Evolutionary conservation across 805 yeast genomes (phyloP), one percentile per base, ranked within the genome.

Genomic region (Starmerella bombicola): DNA sequence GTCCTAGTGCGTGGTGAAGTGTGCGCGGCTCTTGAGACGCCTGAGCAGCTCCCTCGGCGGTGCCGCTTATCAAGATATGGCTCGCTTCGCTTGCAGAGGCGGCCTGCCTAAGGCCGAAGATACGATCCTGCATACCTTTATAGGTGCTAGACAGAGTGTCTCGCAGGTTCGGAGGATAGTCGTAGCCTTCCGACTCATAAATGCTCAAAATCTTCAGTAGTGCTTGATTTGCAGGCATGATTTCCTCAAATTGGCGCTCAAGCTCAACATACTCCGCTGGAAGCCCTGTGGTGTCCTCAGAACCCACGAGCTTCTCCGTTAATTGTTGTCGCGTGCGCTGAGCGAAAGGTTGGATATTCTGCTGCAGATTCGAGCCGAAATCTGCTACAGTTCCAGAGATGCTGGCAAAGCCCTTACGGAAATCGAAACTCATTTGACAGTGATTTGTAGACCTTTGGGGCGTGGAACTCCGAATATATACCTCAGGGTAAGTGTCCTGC

Each of bases 41-140:
- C 50, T 66, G 66, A 20, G 67, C 64, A 40, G 71, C 64, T 19
- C 46, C 38, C 28, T 33, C 41, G 18, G 47, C 41, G 19, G 49
- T 40, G 36, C 56, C 56, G 31, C 51, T 45, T 15, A 50, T 22
- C 30, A 80, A 63, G 12, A 82, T 80, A 12, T 80, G 73, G 63
- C 82, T 91, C 4, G 86, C 88, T 57, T 82, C 93, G n/a, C 75
- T 70, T 1, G 88, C 82, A 19, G 80, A 69, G 35, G 78, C 70
- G 12, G 85, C 93, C 55, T 70, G 72, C 15, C 85, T 71, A 45
- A 81, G 66, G 46, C 74, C 80, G 43, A 71, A 67, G 35, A 81
- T 78, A 51, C 81, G 73, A 40, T 69, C 66, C 38, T 77, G 67
- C 45, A 82, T 68, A 49, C 70, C 70, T 61, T 76, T 76, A 38